Conservation (phyloP, 2,329 filamentous ascomycete genomes). For the Colletotrichum gigasporum region DNA sequence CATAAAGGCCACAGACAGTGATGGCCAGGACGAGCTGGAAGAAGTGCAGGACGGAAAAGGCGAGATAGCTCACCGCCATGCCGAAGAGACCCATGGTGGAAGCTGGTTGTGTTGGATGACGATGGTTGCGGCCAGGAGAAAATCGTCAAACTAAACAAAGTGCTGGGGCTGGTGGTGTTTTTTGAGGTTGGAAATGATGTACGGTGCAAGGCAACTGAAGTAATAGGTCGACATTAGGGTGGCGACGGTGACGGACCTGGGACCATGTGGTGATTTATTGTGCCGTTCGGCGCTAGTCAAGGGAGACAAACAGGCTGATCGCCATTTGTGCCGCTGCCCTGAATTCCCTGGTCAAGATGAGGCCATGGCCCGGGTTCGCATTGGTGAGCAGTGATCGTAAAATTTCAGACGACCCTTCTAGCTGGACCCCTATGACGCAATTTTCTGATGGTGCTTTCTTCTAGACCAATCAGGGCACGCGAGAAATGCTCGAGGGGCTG, state of each 20-base stretch:
- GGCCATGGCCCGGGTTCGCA: too few species aligned
- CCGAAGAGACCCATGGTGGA: constrained; percentile 55
- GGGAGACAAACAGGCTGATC: not conserved
- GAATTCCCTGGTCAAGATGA: not conserved
- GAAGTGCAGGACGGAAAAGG: constrained; percentile 74
- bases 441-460: not conserved
- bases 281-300: not conserved
- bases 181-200: too few species aligned
- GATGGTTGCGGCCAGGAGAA: not conserved
- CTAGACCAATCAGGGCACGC: not conserved
- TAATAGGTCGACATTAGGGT: not conserved
- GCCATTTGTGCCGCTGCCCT: not conserved
- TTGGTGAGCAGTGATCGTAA: not conserved
- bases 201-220: not conserved
- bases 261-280: not conserved
- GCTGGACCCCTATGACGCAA: constrained; percentile 25
- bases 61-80: constrained; percentile 57
- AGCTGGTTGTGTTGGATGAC: not conserved
- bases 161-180: not conserved
- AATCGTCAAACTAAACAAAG: too few species aligned
- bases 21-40: constrained; percentile 81
- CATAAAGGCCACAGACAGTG: constrained; percentile 82
- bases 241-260: not conserved
- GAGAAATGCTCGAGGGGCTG: not conserved
- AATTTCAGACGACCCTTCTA: not conserved